A percentile compares a stretch with the other conserved stretches of the same genome.
phyloP scores from a whole-genome alignment of 495 filamentous ascomycete genomes.

The Aspergillus leporis region DNA sequence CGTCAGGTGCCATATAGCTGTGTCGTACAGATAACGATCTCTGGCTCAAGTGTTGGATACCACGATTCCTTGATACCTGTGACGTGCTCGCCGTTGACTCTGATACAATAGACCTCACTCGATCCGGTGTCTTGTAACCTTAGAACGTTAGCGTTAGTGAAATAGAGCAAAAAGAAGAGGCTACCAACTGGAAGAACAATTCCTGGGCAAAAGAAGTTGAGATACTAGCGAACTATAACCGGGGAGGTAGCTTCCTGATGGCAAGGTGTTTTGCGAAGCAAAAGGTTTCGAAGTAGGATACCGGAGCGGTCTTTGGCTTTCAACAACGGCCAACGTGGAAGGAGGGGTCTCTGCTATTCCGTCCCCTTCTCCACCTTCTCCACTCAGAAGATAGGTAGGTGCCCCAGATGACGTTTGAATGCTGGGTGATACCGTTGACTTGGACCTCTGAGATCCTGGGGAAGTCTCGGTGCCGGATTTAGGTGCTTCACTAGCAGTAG shows the following conservation, averaged over 20 bases:
- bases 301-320: constrained; percentile 6
- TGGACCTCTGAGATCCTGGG: not conserved
- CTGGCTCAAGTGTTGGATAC: not conserved
- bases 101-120: not conserved
- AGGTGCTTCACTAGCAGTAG: not conserved
- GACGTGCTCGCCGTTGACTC: constrained; percentile 5
- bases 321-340: not conserved
- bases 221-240: not conserved
- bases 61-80: not conserved
- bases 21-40: constrained; percentile 3
- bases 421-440: not conserved
- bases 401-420: not conserved
- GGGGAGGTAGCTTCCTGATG: not conserved
- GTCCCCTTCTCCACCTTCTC: constrained; percentile 1
- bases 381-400: not conserved
- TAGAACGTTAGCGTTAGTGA: not conserved
- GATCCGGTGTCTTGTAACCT: not conserved
- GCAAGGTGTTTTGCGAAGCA: constrained; percentile 8
- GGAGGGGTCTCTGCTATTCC: constrained; percentile 34
- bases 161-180: not conserved
- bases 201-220: not conserved
- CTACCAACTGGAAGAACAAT: not conserved
- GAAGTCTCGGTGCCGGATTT: constrained; percentile 3
- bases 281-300: not conserved
- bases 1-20: not conserved